Percentiles rank a stretch among this genome's conserved stretches.
Conservation (phyloP, 2,329 filamentous ascomycete genomes). For the Penicillium sp. region DNA sequence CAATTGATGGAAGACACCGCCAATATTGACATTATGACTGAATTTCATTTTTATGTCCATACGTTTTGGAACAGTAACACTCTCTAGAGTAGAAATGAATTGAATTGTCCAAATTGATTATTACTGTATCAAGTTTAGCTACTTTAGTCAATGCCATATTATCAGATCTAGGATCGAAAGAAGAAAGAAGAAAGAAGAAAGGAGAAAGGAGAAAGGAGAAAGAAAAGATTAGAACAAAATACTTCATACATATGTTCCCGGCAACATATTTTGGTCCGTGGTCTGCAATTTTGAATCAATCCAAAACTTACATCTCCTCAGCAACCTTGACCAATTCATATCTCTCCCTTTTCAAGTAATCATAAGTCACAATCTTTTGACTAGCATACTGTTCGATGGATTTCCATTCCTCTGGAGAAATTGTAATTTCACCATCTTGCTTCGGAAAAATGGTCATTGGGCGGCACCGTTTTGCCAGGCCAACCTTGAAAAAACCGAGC, state of each 20-base stretch:
- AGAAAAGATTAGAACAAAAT: neutral
- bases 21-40: neutral
- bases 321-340: neutral
- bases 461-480: constrained; percentile 18
- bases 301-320: neutral
- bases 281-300: too few relatives aligned
- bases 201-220: too few relatives aligned
- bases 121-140: accelerated
- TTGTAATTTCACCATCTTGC: constrained; percentile 19
- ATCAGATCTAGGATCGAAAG: neutral
- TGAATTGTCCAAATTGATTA: neutral
- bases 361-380: neutral
- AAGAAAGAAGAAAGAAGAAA: too few relatives aligned
- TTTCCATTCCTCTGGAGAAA: constrained; percentile 15
- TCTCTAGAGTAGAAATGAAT: neutral
- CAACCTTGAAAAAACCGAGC: constrained; percentile 14
- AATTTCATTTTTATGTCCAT: too few relatives aligned
- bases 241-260: neutral
- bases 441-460: constrained; percentile 21
- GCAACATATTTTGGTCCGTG: neutral
- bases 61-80: neutral
- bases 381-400: constrained; percentile 3
- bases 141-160: neutral
- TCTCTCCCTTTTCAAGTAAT: neutral
- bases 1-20: neutral